Evolutionary conservation across 345 rosid species (phyloP).

Genomic region (Barbarea vulgaris): DNA sequence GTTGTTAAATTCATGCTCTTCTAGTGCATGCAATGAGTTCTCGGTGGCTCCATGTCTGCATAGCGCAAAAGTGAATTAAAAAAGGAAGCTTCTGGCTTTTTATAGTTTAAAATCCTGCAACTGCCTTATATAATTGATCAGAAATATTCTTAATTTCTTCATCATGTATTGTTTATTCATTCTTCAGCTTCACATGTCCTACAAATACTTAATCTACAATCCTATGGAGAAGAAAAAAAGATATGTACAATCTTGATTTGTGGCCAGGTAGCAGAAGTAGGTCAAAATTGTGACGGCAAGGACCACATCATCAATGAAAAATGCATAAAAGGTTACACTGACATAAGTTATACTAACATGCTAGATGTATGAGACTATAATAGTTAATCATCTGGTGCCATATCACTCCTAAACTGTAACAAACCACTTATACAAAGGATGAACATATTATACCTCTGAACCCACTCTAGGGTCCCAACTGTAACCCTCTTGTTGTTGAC

Average conservation of each 20-base stretch:
- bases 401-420: not conserved
- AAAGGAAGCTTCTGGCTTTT: not conserved
- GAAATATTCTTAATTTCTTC: not conserved
- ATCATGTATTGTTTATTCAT: constrained; percentile 10
- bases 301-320: constrained; percentile 1
- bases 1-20: constrained; percentile 53
- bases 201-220: not conserved
- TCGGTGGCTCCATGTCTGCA: constrained; percentile 75
- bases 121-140: constrained; percentile 12
- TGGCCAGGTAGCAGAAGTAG: not conserved
- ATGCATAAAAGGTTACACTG: not conserved
- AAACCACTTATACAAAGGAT: constrained; percentile 6
- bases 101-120: not conserved
- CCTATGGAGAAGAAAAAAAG: not conserved
- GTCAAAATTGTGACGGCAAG: not conserved
- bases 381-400: constrained; percentile 7
- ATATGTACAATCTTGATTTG: not conserved
- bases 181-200: not conserved
- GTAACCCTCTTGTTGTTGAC: constrained; percentile 69
- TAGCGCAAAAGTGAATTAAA: constrained; percentile 1
- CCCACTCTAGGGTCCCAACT: constrained; percentile 93
- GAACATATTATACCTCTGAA: constrained; percentile 59
- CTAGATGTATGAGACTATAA: not conserved
- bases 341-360: constrained; percentile 4
- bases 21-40: constrained; percentile 50